Evolutionary conservation across 1,284 basidiomycete species (phyloP).

Genomic region (Austropuccinia psidii): DNA sequence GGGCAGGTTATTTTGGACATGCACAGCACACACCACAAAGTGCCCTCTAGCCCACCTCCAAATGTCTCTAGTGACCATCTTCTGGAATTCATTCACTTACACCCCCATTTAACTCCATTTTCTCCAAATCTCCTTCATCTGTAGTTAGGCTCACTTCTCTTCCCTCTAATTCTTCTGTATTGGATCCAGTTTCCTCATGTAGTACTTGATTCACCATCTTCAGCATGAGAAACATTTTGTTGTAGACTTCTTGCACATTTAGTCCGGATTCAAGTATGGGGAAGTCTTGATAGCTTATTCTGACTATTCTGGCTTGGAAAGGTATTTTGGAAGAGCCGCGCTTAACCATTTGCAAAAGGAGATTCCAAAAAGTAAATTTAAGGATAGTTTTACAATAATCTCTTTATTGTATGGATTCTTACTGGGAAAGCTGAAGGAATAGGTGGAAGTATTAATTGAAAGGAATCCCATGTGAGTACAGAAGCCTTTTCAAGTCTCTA

Average conservation of each 20-base stretch:
- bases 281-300: constrained; percentile 62
- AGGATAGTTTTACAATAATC: constrained; percentile 76
- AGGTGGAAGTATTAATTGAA: constrained; percentile 69
- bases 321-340: constrained; percentile 81
- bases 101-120: not conserved
- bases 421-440: constrained; percentile 69
- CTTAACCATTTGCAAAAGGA: constrained; percentile 57
- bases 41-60: not conserved
- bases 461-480: constrained; percentile 67
- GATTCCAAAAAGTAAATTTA: constrained; percentile 54
- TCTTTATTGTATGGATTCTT: constrained; percentile 93
- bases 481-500: not conserved
- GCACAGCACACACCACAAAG: too few species aligned
- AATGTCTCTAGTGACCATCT: not conserved
- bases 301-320: constrained; percentile 88
- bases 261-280: constrained; percentile 63
- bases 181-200: not conserved
- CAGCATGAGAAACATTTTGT: constrained; percentile 81
- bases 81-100: not conserved
- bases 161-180: too few species aligned
- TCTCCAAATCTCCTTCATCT: not conserved
- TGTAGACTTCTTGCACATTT: constrained; percentile 79
- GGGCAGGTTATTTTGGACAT: too few species aligned
- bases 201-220: constrained; percentile 59
- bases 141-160: too few species aligned